phyloP scores from a whole-genome alignment of 2,329 filamentous ascomycete species.

The Xenoacremonium recifei region DNA sequence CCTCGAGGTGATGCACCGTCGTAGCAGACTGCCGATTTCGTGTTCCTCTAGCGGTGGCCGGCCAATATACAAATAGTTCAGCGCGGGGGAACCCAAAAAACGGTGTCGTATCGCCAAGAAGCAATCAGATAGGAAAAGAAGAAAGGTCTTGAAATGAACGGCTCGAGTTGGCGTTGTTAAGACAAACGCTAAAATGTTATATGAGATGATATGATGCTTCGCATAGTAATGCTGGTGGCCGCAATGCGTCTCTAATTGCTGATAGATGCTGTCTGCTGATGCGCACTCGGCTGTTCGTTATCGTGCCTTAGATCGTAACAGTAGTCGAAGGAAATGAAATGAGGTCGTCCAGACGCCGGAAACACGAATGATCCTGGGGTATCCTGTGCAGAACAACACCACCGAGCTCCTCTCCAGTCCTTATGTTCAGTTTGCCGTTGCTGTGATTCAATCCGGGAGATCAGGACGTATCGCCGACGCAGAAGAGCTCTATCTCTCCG shows the following conservation, averaged over 20 bases:
- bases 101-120: not conserved
- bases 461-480: conserved; percentile 52
- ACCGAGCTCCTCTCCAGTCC: conserved; percentile 8
- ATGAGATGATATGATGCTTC: conserved; percentile 2
- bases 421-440: not conserved
- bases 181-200: conserved; percentile 12
- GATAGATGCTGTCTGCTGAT: conserved; percentile 22
- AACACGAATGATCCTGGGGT: conserved; percentile 31
- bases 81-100: too few species aligned
- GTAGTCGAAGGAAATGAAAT: conserved; percentile 23
- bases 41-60: too few species aligned
- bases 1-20: too few species aligned
- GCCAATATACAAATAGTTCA: not conserved
- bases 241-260: conserved; percentile 14
- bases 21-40: too few species aligned
- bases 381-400: conserved; percentile 27
- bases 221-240: not conserved
- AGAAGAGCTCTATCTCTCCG: conserved; percentile 88
- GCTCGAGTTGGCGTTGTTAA: conserved; percentile 15
- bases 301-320: conserved; percentile 25
- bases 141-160: conserved; percentile 16
- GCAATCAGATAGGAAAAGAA: conserved; percentile 9
- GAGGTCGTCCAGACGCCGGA: conserved; percentile 29
- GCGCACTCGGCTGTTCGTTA: conserved; percentile 23
- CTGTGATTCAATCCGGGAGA: not conserved